Base-by-base conservation (phyloP, 352 stramenopile species). In the Phytophthora vignae region DNA sequence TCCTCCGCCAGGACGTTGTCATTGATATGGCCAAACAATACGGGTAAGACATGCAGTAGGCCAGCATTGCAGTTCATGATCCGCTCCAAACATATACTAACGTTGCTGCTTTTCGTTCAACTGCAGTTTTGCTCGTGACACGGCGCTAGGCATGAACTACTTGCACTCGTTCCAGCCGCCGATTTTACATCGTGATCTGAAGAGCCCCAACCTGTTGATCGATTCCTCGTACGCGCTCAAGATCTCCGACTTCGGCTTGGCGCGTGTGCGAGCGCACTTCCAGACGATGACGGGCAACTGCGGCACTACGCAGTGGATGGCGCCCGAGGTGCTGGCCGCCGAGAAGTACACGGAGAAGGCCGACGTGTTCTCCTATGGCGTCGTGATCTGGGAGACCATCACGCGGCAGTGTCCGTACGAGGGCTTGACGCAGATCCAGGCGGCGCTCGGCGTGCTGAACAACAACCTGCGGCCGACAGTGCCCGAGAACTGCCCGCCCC, bases 331-430 rank as follows among this genome's bases (percentile, higher is more conserved):
- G 49, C 71, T 96, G 25, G 85, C 83, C 6, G 87, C 87, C 8
- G 88, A 94, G 33, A 95, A 95, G 68, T 95, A 95, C 79, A 95
- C 90, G 33, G 88, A 96, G 65, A 95, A 95, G 67, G 88, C 90
- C 14, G 90, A 96, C 64, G 88, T 96, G 19, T 96, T 95, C 38
- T 96, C 90, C 22, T 96, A 91, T 66, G 90, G 87, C 25, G 81
- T 96, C 19, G 90, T 96, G n/a, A 74, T 90, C 15, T 96, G 87
- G 87, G 90, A 96, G 67, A 98, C 95, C 4, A 88, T 97, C 59
- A 97, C 94, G 44, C 80, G 92, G 7, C 82, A 91, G 40, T 97
- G 96, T 78, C 94, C 94, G 14, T 98, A 98, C 69, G 90, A 97
- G 49, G 95, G 91, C 3, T 76, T 98, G 60, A 91, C 92, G 22